Evolutionary conservation across 768 basidiomycete species (phyloP), one percentile per base, ranked within the genome.

Genomic region (Ephemerocybe angulata): DNA sequence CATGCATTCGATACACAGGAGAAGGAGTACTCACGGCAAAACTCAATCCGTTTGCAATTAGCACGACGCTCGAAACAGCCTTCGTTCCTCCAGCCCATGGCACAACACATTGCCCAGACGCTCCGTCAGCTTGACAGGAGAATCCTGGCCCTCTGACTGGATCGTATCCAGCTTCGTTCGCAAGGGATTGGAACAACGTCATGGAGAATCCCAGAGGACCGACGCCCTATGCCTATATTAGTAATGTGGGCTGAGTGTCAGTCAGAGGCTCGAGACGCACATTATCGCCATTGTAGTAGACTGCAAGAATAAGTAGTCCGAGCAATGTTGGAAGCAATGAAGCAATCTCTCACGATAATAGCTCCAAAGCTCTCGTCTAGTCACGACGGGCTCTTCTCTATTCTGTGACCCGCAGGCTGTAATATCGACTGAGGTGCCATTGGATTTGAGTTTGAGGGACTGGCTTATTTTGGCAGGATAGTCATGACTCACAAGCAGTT

Each of bases 231-330:
- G 40, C 10, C 30, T 54, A 42, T 28, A 28, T 55, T 17, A 40
- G 13, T 29, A 27, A 4, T 42, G 24, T 29, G 41, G 1, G 12
- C 15, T 4, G 29, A 19, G 17, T 17, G 19, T 43, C 28, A 11
- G 30, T 25, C 21, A 17, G 15, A 19, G 2, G 13, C 7, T 7
- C 21, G 40, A 33, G 17, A 56, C 77, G n/a, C 60, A 87, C 87
- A 67, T 88, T 90, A 58, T 90, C 83, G 50, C 88, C 89, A 55
- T 90, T 92, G 69, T 85, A 88, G 63, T 90, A 90, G 54, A 90
- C 89, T 91, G 51, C 43, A 29, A 41, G 56, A 44, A 55, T 35
- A 58, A 50, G 29, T 17, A 35, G 28, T 37, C 31, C n/a, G 8
- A 42, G 37, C 17, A 13, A 27, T 19, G 17, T 11, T n/a, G 31